A percentile compares a stretch with the other conserved stretches of the same genome.
Evolutionary conservation across 1,139 yeast species (phyloP).

Genomic region (Candida sanyaensis): DNA sequence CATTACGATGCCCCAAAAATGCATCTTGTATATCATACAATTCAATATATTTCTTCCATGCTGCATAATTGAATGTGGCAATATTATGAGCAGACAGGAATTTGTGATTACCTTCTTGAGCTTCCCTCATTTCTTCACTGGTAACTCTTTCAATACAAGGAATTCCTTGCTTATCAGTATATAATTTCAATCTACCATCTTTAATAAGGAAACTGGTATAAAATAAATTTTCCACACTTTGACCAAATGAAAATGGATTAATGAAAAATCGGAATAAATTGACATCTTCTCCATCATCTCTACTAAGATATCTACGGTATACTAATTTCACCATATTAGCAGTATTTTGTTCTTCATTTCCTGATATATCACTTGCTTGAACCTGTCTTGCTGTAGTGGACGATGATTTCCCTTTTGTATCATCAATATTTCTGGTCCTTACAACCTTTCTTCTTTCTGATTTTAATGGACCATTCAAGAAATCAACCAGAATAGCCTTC

Average conservation of each 20-base stretch:
- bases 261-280: conserved; percentile 67
- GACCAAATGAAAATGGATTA: conserved; percentile 75
- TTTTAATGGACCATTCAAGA: conserved; percentile 73
- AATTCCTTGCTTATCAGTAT: conserved; percentile 43
- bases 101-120: conserved; percentile 13
- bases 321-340: conserved; percentile 58
- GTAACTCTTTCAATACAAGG: conserved; percentile 30
- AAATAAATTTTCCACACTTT: conserved; percentile 81
- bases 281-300: conserved; percentile 39
- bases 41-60: conserved; percentile 60
- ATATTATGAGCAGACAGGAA: conserved; percentile 46
- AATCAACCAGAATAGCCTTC: conserved; percentile 56
- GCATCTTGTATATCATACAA: conserved; percentile 54
- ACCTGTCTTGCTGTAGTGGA: conserved; percentile 58
- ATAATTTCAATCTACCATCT: conserved; percentile 64
- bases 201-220: conserved; percentile 77
- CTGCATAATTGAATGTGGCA: conserved; percentile 63
- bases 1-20: conserved; percentile 50
- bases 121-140: conserved; percentile 16
- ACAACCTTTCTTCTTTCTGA: conserved; percentile 50
- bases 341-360: conserved; percentile 55
- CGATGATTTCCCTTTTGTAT: conserved; percentile 35
- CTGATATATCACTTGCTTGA: conserved; percentile 50
- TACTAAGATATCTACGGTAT: conserved; percentile 36
- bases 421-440: conserved; percentile 41